Conservation (phyloP, 805 yeast species). For the Starmerella bombi region DNA sequence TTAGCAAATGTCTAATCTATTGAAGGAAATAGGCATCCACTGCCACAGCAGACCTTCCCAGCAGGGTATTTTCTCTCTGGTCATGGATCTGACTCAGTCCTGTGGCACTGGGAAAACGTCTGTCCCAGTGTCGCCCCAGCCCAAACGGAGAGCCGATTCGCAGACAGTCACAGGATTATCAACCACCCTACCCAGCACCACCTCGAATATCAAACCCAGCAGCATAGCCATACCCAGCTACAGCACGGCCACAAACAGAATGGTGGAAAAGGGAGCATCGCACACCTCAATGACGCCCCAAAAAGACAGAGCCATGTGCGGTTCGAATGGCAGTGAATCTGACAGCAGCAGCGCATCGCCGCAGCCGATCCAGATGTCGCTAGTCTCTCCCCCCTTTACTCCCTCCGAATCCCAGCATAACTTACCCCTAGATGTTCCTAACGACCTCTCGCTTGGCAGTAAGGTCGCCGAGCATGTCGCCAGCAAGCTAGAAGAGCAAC, state of each 20-base stretch:
- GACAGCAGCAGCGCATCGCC: neutral
- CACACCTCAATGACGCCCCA: too few relatives aligned
- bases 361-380: conserved; percentile 20
- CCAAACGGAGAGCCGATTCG: neutral
- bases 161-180: neutral
- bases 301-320: too few relatives aligned
- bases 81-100: conserved; percentile 7
- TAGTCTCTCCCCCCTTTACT: conserved; percentile 28
- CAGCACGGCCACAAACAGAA: too few relatives aligned
- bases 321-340: neutral
- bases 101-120: conserved; percentile 2
- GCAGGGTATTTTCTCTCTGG: conserved; percentile 7
- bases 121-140: conserved; percentile 1
- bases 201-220: too few relatives aligned
- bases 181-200: too few relatives aligned
- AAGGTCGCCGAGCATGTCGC: neutral
- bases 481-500: conserved; percentile 20
- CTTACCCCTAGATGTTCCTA: conserved; percentile 8
- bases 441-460: neutral
- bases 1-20: neutral
- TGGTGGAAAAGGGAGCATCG: too few relatives aligned
- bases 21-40: neutral
- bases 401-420: conserved; percentile 21
- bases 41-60: conserved; percentile 4
- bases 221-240: too few relatives aligned